phyloP scores from a whole-genome alignment of 2,329 filamentous ascomycete genomes.

The Zalaria obscura region DNA sequence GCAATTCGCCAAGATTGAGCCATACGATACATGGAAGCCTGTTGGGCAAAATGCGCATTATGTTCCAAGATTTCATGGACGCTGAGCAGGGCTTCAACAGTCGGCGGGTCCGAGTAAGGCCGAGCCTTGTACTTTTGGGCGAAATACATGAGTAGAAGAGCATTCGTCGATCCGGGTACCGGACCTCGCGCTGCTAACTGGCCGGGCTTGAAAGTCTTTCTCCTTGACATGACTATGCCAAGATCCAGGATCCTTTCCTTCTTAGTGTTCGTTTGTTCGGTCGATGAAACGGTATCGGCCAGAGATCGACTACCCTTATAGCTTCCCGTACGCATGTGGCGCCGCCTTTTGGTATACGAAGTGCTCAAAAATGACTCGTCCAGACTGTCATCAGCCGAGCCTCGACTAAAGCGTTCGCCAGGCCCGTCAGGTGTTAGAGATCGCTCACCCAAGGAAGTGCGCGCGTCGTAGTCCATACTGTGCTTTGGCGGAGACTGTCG shows the following conservation, averaged over 20 bases:
- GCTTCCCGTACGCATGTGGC: slow-evolving; percentile 21
- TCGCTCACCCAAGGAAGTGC: too few relatives aligned
- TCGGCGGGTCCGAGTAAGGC: slow-evolving; percentile 21
- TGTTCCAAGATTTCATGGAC: slow-evolving; percentile 31
- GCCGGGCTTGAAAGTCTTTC: slow-evolving; percentile 24
- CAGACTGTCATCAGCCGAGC: slow-evolving; percentile 40
- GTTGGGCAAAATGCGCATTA: slow-evolving; percentile 40
- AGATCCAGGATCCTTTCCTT: slow-evolving; percentile 28
- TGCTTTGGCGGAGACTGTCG: slow-evolving; percentile 16
- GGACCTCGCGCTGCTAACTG: slow-evolving; percentile 35
- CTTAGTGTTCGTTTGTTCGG: slow-evolving; percentile 27
- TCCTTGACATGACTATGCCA: slow-evolving; percentile 33
- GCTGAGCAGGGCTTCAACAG: slow-evolving; percentile 20
- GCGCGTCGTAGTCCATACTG: too few relatives aligned
- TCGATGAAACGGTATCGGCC: slow-evolving; percentile 37
- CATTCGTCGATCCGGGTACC: slow-evolving; percentile 27
- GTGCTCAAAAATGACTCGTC: slow-evolving; percentile 41
- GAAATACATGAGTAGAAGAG: slow-evolving; percentile 25
- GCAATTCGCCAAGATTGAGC: slow-evolving; percentile 47
- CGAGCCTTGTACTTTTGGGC: slow-evolving; percentile 30
- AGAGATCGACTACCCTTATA: slow-evolving; percentile 37
- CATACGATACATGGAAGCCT: slow-evolving; percentile 33
- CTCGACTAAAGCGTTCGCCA: neutral
- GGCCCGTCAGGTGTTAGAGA: neutral
- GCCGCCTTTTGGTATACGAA: slow-evolving; percentile 23